Percentiles rank a stretch among this genome's conserved stretches.
These are phyloP conservation scores for Filobasidium floriforme DNA, from an alignment of 768 basidiomycete species.

Conservation along the genomic window DNA sequence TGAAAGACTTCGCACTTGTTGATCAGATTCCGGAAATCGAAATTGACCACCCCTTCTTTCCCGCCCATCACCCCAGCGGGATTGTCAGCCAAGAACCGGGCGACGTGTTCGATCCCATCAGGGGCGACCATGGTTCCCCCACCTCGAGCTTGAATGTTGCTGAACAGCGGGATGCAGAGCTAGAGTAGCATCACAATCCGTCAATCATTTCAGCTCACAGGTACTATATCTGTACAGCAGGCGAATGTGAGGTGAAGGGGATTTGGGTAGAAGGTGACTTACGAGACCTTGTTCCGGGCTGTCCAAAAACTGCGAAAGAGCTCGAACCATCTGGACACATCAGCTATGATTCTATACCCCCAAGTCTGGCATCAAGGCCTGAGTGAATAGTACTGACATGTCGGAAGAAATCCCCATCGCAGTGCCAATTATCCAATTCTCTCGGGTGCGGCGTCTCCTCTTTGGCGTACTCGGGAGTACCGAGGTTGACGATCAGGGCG, in stretches of 20 bases:
- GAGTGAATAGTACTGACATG: background rate
- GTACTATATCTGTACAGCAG: no score
- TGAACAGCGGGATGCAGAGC: slow-evolving; percentile 58
- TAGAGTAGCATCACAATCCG: no score
- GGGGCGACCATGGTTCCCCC: slow-evolving; percentile 60
- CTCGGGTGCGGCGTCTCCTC: slow-evolving; percentile 40
- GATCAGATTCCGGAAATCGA: slow-evolving; percentile 49
- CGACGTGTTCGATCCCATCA: slow-evolving; percentile 49
- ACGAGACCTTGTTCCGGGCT: slow-evolving; percentile 58
- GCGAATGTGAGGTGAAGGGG: no score
- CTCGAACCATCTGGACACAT: slow-evolving; percentile 3
- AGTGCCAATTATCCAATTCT: slow-evolving; percentile 58
- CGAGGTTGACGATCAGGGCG: slow-evolving; percentile 60
- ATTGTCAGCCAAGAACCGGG: slow-evolving; percentile 27
- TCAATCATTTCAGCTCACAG: no score
- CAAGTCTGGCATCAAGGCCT: background rate
- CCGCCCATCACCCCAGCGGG: slow-evolving; percentile 26
- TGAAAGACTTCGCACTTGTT: slow-evolving; percentile 28
- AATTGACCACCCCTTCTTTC: slow-evolving; percentile 33
- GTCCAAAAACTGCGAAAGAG: slow-evolving; percentile 50
- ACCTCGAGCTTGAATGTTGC: slow-evolving; percentile 53
- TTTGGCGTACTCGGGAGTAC: slow-evolving; percentile 46
- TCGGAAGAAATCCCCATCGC: slow-evolving; percentile 29
- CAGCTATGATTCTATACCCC: no score
- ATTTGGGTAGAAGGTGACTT: no score